These are phyloP conservation scores for Trametopsis cervina DNA, from an alignment of 768 basidiomycete species.

Conservation along the genomic window DNA sequence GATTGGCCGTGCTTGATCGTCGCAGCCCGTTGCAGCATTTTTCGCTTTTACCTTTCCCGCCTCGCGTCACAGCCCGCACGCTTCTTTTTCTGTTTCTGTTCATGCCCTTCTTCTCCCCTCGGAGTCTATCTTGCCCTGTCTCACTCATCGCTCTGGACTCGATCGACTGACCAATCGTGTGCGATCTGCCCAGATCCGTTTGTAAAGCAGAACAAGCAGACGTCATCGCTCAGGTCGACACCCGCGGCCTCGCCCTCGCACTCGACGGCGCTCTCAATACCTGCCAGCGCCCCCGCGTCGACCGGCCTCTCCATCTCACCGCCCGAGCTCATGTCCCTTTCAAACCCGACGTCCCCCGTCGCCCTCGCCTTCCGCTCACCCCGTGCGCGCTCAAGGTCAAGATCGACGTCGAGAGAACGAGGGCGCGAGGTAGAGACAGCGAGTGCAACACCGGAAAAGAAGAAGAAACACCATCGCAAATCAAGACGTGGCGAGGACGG, in stretches of 20 bases:
- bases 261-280: slow-evolving; percentile 6
- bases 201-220: no score
- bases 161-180: not conserved
- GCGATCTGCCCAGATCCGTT: no score
- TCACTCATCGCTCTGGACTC: not conserved
- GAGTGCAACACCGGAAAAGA: no score
- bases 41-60: no score
- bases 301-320: not conserved
- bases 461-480: not conserved
- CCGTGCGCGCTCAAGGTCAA: not conserved
- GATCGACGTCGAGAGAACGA: not conserved
- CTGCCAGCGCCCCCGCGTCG: not conserved
- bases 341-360: slow-evolving; percentile 6
- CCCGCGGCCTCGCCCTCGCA: not conserved
- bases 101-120: not conserved
- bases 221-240: not conserved
- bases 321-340: slow-evolving; percentile 8
- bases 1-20: no score
- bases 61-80: no score
- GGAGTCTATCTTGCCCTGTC: not conserved
- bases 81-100: not conserved
- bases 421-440: slow-evolving; percentile 4
- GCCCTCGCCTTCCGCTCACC: slow-evolving; percentile 6
- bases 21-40: no score
- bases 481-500: slow-evolving; percentile 1